Conservation (phyloP, 257 asterid species). For the Solanum commersonii region DNA sequence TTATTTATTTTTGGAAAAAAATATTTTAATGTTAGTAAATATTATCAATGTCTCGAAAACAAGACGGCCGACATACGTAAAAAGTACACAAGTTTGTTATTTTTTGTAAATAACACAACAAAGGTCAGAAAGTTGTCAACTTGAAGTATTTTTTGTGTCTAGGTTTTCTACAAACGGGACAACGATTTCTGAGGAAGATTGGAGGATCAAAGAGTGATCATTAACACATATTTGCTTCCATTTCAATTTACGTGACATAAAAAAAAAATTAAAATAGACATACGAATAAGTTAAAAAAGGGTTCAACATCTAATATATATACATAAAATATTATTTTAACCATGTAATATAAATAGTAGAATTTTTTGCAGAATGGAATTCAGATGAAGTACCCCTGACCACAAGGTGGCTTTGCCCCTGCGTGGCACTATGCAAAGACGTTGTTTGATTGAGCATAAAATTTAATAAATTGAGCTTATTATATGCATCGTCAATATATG, state of each 20-base stretch:
- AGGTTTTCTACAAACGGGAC: constrained; percentile 16
- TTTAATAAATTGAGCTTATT: not conserved
- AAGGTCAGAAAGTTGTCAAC: constrained; percentile 2
- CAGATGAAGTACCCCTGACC: too few relatives aligned
- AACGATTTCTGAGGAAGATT: constrained; percentile 17
- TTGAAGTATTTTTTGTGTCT: not conserved
- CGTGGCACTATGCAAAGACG: not conserved
- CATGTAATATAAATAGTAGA: too few relatives aligned
- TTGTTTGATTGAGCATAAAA: not conserved
- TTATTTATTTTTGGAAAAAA: not conserved
- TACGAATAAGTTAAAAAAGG: rapidly evolving
- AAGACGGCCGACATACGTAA: not conserved
- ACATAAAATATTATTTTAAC: too few relatives aligned
- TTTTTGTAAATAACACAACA: not conserved
- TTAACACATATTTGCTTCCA: not conserved
- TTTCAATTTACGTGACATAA: not conserved
- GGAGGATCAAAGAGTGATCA: constrained; percentile 7
- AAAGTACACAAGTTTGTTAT: not conserved
- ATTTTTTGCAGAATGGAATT: rapidly evolving
- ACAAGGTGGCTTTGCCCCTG: not conserved
- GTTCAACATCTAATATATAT: too few relatives aligned
- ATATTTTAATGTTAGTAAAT: not conserved
- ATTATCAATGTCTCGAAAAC: not conserved
- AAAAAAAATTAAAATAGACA: too few relatives aligned
- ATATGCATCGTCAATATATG: not conserved